A percentile compares a stretch with the other conserved stretches of the same genome.
Conservation (phyloP, 1,284 basidiomycete genomes). For the Moesziomyces parantarcticus region DNA sequence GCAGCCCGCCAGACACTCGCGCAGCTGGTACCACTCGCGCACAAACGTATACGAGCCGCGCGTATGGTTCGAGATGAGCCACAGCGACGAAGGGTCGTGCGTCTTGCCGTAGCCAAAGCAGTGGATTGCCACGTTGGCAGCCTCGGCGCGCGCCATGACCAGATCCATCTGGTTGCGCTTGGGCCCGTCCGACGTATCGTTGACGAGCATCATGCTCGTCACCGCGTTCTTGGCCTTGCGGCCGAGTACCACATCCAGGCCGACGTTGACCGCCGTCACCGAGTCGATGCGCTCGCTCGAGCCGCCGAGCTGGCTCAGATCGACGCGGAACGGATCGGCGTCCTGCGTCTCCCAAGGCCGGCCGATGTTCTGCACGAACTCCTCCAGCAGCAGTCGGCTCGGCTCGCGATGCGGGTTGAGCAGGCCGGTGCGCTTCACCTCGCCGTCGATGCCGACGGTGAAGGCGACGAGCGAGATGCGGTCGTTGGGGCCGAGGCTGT, state of each 20-base stretch:
- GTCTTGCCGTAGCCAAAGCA: slow-evolving; percentile 94
- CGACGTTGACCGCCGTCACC: slow-evolving; percentile 62
- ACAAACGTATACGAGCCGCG: slow-evolving; percentile 86
- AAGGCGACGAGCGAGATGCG: slow-evolving; percentile 59
- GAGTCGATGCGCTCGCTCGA: slow-evolving; percentile 59
- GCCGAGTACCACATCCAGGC: slow-evolving; percentile 87
- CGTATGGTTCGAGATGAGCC: slow-evolving; percentile 98
- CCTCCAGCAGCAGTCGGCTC: slow-evolving; percentile 42
- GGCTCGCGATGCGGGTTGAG: slow-evolving; percentile 49
- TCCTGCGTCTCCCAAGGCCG: slow-evolving; percentile 51
- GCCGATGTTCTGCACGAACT: slow-evolving; percentile 56
- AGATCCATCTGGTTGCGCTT: slow-evolving; percentile 98
- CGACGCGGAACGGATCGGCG: slow-evolving; percentile 55
- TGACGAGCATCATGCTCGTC: slow-evolving; percentile 89
- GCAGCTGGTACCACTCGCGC: slow-evolving; percentile 62
- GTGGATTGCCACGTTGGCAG: slow-evolving; percentile 94
- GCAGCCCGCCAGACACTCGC: slow-evolving; percentile 61
- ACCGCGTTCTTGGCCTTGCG: slow-evolving; percentile 89
- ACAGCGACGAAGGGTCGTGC: slow-evolving; percentile 96
- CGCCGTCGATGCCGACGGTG: slow-evolving; percentile 53
- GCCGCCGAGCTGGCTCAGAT: slow-evolving; percentile 54
- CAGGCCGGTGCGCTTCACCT: slow-evolving; percentile 55
- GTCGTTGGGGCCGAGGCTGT: slow-evolving; percentile 58
- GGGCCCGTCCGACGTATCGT: slow-evolving; percentile 88
- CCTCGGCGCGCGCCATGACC: slow-evolving; percentile 92